A percentile compares a stretch with the other conserved stretches of the same genome.
Conservation (phyloP, 2,329 filamentous ascomycete species). For the Talaromyces sp. region DNA sequence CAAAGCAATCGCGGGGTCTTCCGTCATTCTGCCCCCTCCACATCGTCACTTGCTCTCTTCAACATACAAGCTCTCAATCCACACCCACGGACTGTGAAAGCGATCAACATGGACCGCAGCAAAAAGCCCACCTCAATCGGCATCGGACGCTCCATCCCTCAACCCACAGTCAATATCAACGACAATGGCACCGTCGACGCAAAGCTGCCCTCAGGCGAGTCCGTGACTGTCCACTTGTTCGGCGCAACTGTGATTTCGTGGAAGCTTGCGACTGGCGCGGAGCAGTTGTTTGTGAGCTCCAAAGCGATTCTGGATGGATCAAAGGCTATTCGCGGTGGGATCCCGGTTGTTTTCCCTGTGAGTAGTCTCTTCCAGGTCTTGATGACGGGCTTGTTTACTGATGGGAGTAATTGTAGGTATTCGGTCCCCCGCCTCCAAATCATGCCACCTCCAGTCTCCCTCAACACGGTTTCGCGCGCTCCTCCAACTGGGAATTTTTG, state of each 20-base stretch:
- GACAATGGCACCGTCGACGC: conserved; percentile 70
- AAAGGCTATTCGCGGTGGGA: conserved; percentile 86
- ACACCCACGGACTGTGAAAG: background rate
- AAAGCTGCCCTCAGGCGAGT: conserved; percentile 79
- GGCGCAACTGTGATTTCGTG: conserved; percentile 91
- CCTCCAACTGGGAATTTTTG: conserved; percentile 86
- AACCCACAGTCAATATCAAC: conserved; percentile 73
- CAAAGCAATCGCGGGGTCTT: conserved; percentile 2
- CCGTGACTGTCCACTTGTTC: conserved; percentile 78
- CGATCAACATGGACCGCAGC: conserved; percentile 67
- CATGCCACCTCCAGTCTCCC: conserved; percentile 75
- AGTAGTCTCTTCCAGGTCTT: conserved; percentile 29
- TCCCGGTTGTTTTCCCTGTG: conserved; percentile 91
- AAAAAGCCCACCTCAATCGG: conserved; percentile 79
- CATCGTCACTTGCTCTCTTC: background rate
- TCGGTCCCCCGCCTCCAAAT: conserved; percentile 75
- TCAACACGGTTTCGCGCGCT: conserved; percentile 93
- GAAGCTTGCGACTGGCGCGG: conserved; percentile 74
- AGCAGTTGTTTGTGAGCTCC: conserved; percentile 84
- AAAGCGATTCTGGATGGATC: conserved; percentile 76
- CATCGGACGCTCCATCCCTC: conserved; percentile 68
- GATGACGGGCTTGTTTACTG: background rate
- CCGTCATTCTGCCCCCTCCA: background rate
- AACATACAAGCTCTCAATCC: background rate
- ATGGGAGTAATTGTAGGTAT: conserved; percentile 54